Base-by-base conservation (phyloP, 768 basidiomycete species). In the Hortiboletus flavorubellus region DNA sequence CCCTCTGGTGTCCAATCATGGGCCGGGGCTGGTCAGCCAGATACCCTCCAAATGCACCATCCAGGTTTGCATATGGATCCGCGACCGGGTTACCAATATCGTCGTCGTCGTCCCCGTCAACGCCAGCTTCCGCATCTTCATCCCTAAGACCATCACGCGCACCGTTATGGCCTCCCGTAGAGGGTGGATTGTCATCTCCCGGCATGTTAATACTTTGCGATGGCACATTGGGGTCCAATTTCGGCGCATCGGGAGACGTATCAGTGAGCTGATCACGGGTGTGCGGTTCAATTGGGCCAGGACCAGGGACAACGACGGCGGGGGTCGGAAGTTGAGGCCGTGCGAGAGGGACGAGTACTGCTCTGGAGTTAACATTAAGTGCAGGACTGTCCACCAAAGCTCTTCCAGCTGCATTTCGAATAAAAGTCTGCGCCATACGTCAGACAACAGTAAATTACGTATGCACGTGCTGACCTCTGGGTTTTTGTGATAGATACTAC, bases 401-500 rank as follows among this genome's bases (percentile, higher is more conserved):
- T 66, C 85, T 91, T 39, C 91, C 89, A 42, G 85, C 80, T 8
- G 94, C 91, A 60, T 87, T 87, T 23, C 95, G 87, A 64, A 98
- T 98, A 73, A 98, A 98, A 2, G 93, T 96, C 90, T 93, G 47
- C 6, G 23, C 23, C 14, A 57, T 23, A 37, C 8, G 30, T 70
- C 40, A 71, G 44, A 51, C 39, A 30, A 38, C 41, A 59, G 52
- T 23, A 8, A 35, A 46, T 3, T 4, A 38, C 41, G 21, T 50
- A 48, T 31, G 9, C 9, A 42, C 40, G 6, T 42, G 61, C 76
- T 60, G 42, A 90, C 91, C 80, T 96, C 91, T 15, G 95, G 95
- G 64, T 94, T 94, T 75, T 98, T 97, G 77, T 98, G 96, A 72
- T 98, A 99, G 55, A 99, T 96, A 56, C 93, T 95, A 29, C 93